A percentile compares a stretch with the other conserved stretches of the same genome.
Conservation (phyloP, 352 stramenopile genomes). For the Phytopythium mirpurense region DNA sequence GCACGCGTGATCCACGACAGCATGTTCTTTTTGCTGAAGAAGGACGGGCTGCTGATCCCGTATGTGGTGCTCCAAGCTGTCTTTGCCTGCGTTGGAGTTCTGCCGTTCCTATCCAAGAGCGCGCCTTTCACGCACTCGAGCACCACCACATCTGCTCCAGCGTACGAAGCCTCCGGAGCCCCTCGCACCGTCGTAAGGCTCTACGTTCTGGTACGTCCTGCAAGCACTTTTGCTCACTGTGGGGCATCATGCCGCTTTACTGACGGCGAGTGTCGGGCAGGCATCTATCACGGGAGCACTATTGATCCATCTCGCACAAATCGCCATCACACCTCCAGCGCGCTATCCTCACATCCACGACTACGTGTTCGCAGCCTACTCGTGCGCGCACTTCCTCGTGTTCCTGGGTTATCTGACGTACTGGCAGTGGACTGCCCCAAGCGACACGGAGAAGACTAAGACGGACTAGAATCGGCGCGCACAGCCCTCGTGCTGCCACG, state of each 20-base stretch:
- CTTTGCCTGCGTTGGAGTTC: conserved; percentile 42
- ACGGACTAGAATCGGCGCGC: conserved; percentile 20
- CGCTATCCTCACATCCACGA: conserved; percentile 83
- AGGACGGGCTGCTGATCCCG: conserved; percentile 66
- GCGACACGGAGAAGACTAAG: conserved; percentile 24
- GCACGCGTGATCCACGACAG: conserved; percentile 18
- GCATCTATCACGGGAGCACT: conserved; percentile 47
- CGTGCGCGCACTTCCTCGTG: conserved; percentile 71
- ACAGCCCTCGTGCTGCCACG: not conserved
- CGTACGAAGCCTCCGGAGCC: conserved; percentile 28
- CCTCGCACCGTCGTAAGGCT: conserved; percentile 25
- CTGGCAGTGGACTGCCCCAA: conserved; percentile 68
- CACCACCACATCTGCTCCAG: conserved; percentile 20
- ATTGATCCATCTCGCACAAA: conserved; percentile 51
- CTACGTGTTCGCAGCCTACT: conserved; percentile 80
- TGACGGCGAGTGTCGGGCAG: conserved; percentile 25
- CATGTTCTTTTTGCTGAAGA: conserved; percentile 85
- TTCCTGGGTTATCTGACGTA: conserved; percentile 74
- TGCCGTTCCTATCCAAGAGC: conserved; percentile 28
- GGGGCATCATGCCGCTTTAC: not conserved
- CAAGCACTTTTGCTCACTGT: not conserved
- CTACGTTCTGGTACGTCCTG: conserved; percentile 45
- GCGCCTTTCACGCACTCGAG: conserved; percentile 23
- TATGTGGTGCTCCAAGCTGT: conserved; percentile 61
- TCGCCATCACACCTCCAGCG: conserved; percentile 32